These are phyloP conservation scores for Suhomyces bokatorum DNA, from an alignment of 1,139 yeast genomes.

Conservation along the genomic window DNA sequence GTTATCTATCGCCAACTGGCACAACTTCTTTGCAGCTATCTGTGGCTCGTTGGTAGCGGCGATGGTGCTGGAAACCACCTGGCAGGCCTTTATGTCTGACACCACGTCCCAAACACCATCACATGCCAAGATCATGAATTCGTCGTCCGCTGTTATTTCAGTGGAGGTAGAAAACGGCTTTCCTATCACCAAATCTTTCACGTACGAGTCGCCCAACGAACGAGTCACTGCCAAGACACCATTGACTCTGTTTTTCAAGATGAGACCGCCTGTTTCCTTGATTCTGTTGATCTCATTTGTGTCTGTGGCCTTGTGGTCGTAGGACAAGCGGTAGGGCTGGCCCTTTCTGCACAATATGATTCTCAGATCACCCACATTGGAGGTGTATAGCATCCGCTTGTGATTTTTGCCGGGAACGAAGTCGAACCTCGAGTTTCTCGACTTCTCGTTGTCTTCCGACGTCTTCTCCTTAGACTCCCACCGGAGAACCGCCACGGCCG, in stretches of 20 bases:
- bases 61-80: slow-evolving; percentile 53
- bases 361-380: slow-evolving; percentile 94
- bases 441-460: slow-evolving; percentile 2
- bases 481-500: slow-evolving; percentile 87
- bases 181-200: slow-evolving; percentile 88
- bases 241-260: slow-evolving; percentile 88
- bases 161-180: slow-evolving; percentile 92
- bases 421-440: slow-evolving; percentile 32
- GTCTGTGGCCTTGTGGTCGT: slow-evolving; percentile 95
- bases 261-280: slow-evolving; percentile 76
- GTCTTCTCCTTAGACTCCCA: slow-evolving; percentile 60
- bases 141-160: slow-evolving; percentile 61
- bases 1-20: slow-evolving; percentile 74
- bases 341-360: slow-evolving; percentile 76
- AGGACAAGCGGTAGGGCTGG: slow-evolving; percentile 73
- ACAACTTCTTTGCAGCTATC: slow-evolving; percentile 66
- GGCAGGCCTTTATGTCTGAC: slow-evolving; percentile 78
- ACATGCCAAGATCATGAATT: slow-evolving; percentile 83
- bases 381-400: slow-evolving; percentile 80
- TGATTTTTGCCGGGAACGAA: slow-evolving; percentile 50
- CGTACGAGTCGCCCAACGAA: slow-evolving; percentile 90
- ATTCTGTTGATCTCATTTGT: slow-evolving; percentile 73
- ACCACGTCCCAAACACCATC: slow-evolving; percentile 97
- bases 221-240: slow-evolving; percentile 96
- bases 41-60: slow-evolving; percentile 55